Conservation (phyloP, 805 yeast species). For the Wickerhamiella slavikovae region DNA sequence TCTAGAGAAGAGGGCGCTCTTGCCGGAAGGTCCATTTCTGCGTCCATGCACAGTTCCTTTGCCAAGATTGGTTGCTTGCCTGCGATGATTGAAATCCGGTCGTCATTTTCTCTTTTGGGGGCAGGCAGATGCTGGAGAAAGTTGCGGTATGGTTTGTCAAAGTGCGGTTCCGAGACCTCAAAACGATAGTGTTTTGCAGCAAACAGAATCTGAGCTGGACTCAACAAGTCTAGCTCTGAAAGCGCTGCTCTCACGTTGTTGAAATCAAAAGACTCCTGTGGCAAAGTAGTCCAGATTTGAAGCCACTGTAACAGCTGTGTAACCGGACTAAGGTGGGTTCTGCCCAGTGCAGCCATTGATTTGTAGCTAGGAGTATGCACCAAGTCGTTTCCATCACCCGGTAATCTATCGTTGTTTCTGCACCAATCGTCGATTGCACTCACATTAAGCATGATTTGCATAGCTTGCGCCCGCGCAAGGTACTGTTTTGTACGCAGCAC, state of each 20-base stretch:
- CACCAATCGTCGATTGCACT: conserved; percentile 90
- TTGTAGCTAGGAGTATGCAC: conserved; percentile 22
- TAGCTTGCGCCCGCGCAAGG: conserved; percentile 62
- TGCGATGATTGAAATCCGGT: conserved; percentile 3
- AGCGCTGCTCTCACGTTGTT: conserved; percentile 19
- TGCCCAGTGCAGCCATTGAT: conserved; percentile 43
- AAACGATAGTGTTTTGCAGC: conserved; percentile 59
- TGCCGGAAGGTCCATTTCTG: conserved; percentile 23
- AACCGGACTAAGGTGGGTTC: conserved; percentile 45
- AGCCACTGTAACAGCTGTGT: conserved; percentile 76
- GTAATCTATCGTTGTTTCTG: conserved; percentile 38
- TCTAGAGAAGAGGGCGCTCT: conserved; percentile 58
- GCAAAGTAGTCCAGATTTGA: conserved; percentile 61
- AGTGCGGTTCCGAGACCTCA: conserved; percentile 59
- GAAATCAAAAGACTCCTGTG: conserved; percentile 30
- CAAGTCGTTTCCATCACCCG: conserved; percentile 17
- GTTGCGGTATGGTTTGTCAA: conserved; percentile 32
- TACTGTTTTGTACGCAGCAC: conserved; percentile 47
- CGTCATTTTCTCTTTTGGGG: background rate
- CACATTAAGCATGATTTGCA: conserved; percentile 72
- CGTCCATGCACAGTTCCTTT: conserved; percentile 16
- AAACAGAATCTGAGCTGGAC: conserved; percentile 49
- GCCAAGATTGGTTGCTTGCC: conserved; percentile 6
- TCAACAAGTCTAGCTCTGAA: conserved; percentile 43
- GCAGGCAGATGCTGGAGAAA: conserved; percentile 19